phyloP scores from a whole-genome alignment of 441 rosid genomes.

The Euphorbia celastroides region DNA sequence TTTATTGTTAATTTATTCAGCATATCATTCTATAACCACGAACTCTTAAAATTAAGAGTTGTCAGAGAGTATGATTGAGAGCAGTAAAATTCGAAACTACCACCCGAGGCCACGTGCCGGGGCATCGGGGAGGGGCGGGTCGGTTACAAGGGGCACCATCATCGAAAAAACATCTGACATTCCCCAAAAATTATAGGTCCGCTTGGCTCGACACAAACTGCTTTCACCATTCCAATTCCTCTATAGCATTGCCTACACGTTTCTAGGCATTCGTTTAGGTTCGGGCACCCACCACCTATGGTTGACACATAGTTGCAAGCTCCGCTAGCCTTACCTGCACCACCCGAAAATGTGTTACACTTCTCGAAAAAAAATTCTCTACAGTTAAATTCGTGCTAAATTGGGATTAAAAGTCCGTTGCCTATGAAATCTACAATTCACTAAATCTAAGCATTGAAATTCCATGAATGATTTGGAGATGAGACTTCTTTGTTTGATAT shows the following conservation, averaged over 20 bases:
- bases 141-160: constrained; percentile 30
- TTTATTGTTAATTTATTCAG: no score
- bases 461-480: no score
- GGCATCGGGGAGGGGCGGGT: constrained; percentile 26
- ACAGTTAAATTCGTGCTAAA: no score
- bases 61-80: neutral
- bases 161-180: constrained; percentile 24
- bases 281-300: constrained; percentile 30
- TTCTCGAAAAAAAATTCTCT: no score
- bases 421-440: no score
- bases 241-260: constrained; percentile 31
- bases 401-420: no score
- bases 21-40: no score
- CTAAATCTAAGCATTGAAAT: no score
- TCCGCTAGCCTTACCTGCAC: constrained; percentile 16
- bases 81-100: neutral
- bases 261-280: constrained; percentile 14
- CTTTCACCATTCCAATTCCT: constrained; percentile 17
- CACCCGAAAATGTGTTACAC: neutral
- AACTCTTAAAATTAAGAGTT: neutral
- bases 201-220: constrained; percentile 13
- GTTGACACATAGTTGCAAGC: constrained; percentile 13
- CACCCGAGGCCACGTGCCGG: constrained; percentile 8
- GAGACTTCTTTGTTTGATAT: no score
- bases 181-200: constrained; percentile 19